These are phyloP conservation scores for Cyberlindnera mycetangii DNA, from an alignment of 805 yeast genomes.

Conservation along the genomic window DNA sequence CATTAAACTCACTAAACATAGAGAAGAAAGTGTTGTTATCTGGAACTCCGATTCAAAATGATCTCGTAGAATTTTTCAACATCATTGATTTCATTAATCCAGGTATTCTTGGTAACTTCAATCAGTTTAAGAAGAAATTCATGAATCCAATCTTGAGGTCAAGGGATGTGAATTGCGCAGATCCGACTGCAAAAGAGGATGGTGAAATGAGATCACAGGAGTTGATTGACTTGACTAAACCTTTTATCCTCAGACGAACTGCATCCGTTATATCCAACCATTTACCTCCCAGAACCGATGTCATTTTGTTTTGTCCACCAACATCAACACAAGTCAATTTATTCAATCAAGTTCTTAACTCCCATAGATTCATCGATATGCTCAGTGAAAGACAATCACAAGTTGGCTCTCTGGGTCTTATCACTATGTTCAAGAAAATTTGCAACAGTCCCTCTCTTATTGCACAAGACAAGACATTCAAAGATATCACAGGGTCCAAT, in stretches of 20 bases:
- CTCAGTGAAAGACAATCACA: conserved; percentile 16
- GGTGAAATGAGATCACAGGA: conserved; percentile 68
- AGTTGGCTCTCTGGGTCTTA: conserved; percentile 58
- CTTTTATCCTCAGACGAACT: conserved; percentile 73
- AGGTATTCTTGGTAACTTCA: conserved; percentile 65
- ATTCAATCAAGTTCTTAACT: conserved; percentile 45
- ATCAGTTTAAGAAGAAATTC: conserved; percentile 55
- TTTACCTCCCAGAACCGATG: conserved; percentile 73
- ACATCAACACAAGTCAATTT: conserved; percentile 55
- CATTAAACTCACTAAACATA: conserved; percentile 41
- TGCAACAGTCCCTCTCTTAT: conserved; percentile 79
- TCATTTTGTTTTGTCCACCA: conserved; percentile 76
- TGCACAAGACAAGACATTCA: conserved; percentile 44
- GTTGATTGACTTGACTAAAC: conserved; percentile 58
- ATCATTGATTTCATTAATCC: conserved; percentile 85
- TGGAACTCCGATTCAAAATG: conserved; percentile 95
- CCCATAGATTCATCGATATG: conserved; percentile 28
- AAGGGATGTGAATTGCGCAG: conserved; percentile 59
- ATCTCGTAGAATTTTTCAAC: conserved; percentile 76
- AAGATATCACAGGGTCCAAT: conserved; percentile 14
- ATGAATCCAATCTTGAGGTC: conserved; percentile 71
- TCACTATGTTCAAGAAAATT: conserved; percentile 71
- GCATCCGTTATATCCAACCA: conserved; percentile 52
- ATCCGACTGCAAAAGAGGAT: conserved; percentile 41
- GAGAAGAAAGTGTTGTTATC: conserved; percentile 63